phyloP scores from a whole-genome alignment of 805 yeast genomes.

The Spathaspora boniae region DNA sequence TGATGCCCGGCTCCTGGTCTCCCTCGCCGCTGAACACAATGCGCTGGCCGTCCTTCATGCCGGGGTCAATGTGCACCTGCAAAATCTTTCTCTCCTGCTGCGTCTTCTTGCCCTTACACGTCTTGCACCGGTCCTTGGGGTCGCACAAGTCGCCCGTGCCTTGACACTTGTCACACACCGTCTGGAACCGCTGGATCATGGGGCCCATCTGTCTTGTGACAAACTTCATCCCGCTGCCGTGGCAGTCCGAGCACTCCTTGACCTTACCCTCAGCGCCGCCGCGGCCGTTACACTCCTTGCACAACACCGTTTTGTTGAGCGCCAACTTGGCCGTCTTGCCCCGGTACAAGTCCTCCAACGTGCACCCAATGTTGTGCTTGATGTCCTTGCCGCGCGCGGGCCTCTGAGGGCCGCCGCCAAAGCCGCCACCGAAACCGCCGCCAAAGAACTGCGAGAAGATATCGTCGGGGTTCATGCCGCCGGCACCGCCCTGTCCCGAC shows the following conservation, averaged over 20 bases:
- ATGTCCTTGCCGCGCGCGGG: slow-evolving; percentile 90
- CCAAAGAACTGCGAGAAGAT: slow-evolving; percentile 80
- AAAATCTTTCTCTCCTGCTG: slow-evolving; percentile 84
- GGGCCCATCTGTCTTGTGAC: slow-evolving; percentile 99
- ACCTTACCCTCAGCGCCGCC: slow-evolving; percentile 95
- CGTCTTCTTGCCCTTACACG: slow-evolving; percentile 87
- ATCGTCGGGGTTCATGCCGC: slow-evolving; percentile 66
- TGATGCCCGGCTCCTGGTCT: slow-evolving; percentile 91
- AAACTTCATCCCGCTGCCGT: slow-evolving; percentile 87
- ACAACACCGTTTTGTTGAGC: slow-evolving; percentile 83
- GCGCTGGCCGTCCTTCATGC: slow-evolving; percentile 93
- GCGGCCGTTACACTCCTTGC: slow-evolving; percentile 86
- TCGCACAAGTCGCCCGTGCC: slow-evolving; percentile 90
- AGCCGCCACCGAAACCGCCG: slow-evolving; percentile 52
- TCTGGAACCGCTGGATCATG: slow-evolving; percentile 96
- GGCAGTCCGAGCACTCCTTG: slow-evolving; percentile 81
- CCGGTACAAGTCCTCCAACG: slow-evolving; percentile 89
- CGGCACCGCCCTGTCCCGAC: slow-evolving; percentile 66
- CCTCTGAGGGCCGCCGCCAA: slow-evolving; percentile 61
- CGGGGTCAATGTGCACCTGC: slow-evolving; percentile 93
- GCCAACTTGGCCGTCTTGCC: slow-evolving; percentile 95
- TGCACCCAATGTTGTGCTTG: slow-evolving; percentile 78
- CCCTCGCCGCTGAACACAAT: slow-evolving; percentile 93
- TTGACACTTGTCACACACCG: slow-evolving; percentile 85
- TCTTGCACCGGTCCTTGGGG: slow-evolving; percentile 82